Evolutionary conservation across 306 rosid species (phyloP), one percentile per base, ranked within the genome.

Genomic region (Biancaea sappan): DNA sequence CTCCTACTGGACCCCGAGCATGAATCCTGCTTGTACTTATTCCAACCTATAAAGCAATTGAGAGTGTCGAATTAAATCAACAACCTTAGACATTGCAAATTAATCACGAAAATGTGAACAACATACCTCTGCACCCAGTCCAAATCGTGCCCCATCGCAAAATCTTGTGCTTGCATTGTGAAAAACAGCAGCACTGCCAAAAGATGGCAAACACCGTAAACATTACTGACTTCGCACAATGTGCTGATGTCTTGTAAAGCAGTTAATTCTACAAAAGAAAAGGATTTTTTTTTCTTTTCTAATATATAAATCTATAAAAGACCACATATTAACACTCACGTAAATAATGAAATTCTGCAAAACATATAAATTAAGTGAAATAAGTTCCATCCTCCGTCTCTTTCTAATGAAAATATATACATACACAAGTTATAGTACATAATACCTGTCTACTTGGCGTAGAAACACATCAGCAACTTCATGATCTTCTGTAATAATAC

Each of bases 1-100:
- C 98, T 90, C 99, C 99, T 13, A 94, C 99, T 0, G 99, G 99
- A 71, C 99, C 99, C 32, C 98, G 91, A 35, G 99, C 98, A 71
- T 94, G 99, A 81, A 94, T 92, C 54, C 99, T 84, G 84, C 99
- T 86, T 66, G 99, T 94, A 86, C 99, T 94, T 79, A 90, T 88
- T 51, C 99, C 99, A 40, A 94, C 99, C 99, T 94, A 76, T 69
- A n/a, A 21, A 59, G 35, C 22, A 43, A 84, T 25, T 13, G 12
- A 63, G 60, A 32, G 56, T 60, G 47, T 66, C 44, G 34, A 56
- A 59, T 57, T 72, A 57, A 41, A 32, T 69, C 28, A 51, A 37
- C 58, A 69, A 80, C 29, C 53, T 71, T 28, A 69, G n/a, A 68
- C 25, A 52, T 35, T 43, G 38, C 44, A 19, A 26, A 44, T 37